These are phyloP conservation scores for Ceratocystis cubensis DNA, from an alignment of 2,329 filamentous ascomycete species.

Conservation along the genomic window DNA sequence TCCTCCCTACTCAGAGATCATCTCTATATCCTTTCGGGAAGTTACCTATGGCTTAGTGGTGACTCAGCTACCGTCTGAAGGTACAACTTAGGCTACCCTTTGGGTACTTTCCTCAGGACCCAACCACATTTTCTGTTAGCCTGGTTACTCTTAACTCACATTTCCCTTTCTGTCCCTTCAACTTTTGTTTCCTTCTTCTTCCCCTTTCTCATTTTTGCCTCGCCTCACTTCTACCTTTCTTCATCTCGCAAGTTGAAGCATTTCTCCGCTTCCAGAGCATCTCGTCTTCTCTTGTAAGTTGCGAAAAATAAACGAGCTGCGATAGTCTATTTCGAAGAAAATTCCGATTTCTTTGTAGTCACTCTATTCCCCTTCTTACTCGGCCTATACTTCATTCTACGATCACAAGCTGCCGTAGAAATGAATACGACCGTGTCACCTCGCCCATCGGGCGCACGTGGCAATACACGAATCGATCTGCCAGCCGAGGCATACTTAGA, in stretches of 20 bases:
- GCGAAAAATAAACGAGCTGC: too few relatives aligned
- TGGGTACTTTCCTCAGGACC: background rate
- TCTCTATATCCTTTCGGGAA: too few relatives aligned
- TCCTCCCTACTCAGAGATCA: too few relatives aligned
- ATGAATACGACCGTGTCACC: conserved; percentile 28
- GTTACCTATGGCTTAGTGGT: background rate
- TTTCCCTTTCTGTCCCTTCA: background rate
- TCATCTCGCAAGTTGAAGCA: background rate
- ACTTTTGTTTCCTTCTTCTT: background rate
- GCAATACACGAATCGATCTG: conserved; percentile 42
- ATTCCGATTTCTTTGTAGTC: background rate
- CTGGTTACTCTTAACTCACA: background rate
- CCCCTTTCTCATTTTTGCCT: background rate
- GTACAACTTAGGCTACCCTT: too few relatives aligned
- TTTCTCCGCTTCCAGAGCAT: background rate
- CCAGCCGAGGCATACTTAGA: conserved; percentile 43
- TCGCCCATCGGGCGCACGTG: conserved; percentile 26
- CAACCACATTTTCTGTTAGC: background rate
- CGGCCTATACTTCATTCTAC: background rate
- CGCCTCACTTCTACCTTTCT: background rate
- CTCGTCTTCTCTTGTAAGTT: background rate
- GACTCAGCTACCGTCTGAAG: background rate
- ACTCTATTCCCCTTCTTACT: background rate
- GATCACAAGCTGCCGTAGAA: conserved; percentile 13
- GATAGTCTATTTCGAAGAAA: too few relatives aligned